Percentiles rank a stretch among this genome's conserved stretches.
Evolutionary conservation across 2,329 filamentous ascomycete species (phyloP).

Genomic region (Apiospora kogelbergensis): DNA sequence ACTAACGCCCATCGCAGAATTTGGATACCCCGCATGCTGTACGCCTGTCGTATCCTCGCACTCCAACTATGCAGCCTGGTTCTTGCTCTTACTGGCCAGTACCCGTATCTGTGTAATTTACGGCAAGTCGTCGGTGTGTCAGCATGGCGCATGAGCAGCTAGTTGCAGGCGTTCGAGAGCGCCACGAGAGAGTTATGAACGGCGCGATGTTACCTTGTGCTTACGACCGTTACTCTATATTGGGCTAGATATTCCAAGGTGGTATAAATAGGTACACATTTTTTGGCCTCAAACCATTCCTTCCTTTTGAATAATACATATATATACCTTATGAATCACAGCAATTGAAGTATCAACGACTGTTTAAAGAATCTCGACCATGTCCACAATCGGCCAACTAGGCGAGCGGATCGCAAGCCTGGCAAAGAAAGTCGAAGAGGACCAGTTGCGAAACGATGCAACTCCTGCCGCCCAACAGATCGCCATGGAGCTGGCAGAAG

Average conservation of each 20-base stretch:
- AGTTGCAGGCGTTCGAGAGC: neutral
- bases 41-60: neutral
- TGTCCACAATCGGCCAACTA: neutral
- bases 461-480: neutral
- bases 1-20: neutral
- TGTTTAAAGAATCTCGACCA: neutral
- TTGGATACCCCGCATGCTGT: neutral
- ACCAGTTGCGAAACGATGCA: neutral
- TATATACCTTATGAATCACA: too few relatives aligned
- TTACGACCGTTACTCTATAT: neutral
- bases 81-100: neutral
- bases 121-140: neutral
- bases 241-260: neutral
- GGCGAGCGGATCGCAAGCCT: neutral
- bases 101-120: neutral
- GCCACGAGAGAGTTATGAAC: neutral
- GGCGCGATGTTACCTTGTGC: neutral
- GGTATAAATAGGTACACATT: too few relatives aligned
- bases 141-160: neutral
- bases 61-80: neutral
- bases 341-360: neutral
- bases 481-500: neutral
- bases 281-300: too few relatives aligned
- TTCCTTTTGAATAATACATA: too few relatives aligned
- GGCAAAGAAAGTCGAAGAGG: neutral